phyloP scores from a whole-genome alignment of 2,329 filamentous ascomycete genomes.

The Cercospora beticola region DNA sequence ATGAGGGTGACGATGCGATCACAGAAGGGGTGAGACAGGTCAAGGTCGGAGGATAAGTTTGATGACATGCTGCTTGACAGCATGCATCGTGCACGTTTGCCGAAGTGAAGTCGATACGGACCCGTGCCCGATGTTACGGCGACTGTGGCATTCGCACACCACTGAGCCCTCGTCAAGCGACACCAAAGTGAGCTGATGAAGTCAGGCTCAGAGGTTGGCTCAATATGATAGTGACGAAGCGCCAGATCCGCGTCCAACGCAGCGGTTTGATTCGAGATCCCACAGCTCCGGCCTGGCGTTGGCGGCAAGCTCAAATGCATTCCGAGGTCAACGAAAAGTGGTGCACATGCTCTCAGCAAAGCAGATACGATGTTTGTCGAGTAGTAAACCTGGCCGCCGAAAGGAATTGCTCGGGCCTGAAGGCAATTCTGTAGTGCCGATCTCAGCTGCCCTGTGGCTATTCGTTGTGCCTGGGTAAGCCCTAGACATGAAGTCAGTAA shows the following conservation, averaged over 20 bases:
- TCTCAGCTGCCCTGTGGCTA: background rate
- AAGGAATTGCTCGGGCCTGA: background rate
- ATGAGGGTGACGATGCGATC: conserved; percentile 64
- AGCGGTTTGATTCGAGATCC: background rate
- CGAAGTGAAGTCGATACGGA: background rate
- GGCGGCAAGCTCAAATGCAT: background rate
- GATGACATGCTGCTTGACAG: background rate
- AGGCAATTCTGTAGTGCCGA: background rate
- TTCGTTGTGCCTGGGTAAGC: background rate
- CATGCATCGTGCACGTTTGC: background rate
- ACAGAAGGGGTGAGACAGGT: conserved; percentile 68
- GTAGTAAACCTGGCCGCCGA: background rate
- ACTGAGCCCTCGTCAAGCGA: background rate
- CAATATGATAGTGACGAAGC: background rate
- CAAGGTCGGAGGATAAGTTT: conserved; percentile 54
- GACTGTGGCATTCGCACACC: background rate
- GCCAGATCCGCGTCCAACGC: background rate
- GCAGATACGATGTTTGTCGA: background rate
- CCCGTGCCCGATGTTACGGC: background rate
- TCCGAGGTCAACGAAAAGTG: background rate
- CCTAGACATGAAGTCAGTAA: background rate
- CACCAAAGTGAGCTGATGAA: background rate
- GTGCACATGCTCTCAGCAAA: background rate
- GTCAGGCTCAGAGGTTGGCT: background rate
- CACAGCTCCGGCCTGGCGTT: background rate